Conservation (phyloP, 345 rosid genomes). For the Sonneratia caseolaris region DNA sequence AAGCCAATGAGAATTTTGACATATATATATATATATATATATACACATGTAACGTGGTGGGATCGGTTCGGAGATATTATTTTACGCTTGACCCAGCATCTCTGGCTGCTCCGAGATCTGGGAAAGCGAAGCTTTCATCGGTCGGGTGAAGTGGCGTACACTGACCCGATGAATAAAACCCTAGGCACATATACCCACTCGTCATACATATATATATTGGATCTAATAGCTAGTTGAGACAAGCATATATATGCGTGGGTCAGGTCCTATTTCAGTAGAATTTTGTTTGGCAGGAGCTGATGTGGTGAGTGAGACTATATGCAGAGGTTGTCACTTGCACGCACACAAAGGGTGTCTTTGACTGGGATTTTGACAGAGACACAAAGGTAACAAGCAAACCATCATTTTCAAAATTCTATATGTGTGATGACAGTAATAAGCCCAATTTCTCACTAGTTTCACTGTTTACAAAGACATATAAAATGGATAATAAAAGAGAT, state of each 20-base stretch:
- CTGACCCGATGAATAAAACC: not conserved
- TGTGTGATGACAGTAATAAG: no score
- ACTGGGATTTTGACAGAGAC: constrained; percentile 27
- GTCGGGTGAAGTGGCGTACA: no score
- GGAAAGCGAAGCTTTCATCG: no score
- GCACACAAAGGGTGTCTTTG: constrained; percentile 9
- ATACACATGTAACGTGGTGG: no score
- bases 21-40: no score
- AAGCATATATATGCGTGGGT: not conserved
- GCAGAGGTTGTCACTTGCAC: constrained; percentile 9
- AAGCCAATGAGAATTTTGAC: not conserved
- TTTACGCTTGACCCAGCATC: no score
- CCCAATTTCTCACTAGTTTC: not conserved
- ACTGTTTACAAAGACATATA: constrained; percentile 12
- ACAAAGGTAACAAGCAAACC: not conserved
- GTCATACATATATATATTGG: not conserved
- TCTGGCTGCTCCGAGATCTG: no score
- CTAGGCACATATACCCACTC: no score
- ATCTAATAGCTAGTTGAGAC: not conserved
- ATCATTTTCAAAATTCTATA: no score
- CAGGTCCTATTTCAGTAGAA: not conserved
- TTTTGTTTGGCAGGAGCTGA: not conserved
- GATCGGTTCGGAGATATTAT: no score
- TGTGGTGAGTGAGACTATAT: not conserved
- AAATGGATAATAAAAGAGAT: not conserved